Conservation (phyloP, 768 basidiomycete species). For the Dentipellis fragilis region DNA sequence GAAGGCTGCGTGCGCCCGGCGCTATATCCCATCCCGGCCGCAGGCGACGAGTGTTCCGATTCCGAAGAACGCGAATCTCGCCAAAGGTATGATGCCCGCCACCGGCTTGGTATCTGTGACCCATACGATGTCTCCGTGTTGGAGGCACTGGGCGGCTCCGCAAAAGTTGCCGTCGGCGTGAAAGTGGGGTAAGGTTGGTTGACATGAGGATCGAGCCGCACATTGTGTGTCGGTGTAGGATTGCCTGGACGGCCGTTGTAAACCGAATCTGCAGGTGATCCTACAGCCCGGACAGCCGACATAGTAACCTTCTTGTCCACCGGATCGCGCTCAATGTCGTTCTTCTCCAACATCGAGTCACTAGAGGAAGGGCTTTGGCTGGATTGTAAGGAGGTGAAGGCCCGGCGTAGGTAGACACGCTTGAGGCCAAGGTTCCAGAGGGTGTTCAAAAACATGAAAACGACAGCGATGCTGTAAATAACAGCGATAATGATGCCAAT, state of each 20-base stretch:
- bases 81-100: slow-evolving; percentile 5
- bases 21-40: too few species aligned
- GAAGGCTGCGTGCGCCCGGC: too few species aligned
- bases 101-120: slow-evolving; percentile 6
- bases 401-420: slow-evolving; percentile 20
- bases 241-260: slow-evolving; percentile 31
- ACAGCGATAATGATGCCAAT: slow-evolving; percentile 70
- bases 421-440: slow-evolving; percentile 33
- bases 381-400: slow-evolving; percentile 9
- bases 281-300: not conserved
- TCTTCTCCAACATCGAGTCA: not conserved
- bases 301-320: slow-evolving; percentile 18
- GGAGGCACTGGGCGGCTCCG: slow-evolving; percentile 11
- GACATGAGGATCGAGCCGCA: slow-evolving; percentile 30
- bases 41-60: too few species aligned
- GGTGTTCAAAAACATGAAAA: slow-evolving; percentile 62
- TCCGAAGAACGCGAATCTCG: not conserved
- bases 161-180: slow-evolving; percentile 20
- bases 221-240: slow-evolving; percentile 41
- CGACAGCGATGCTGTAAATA: slow-evolving; percentile 58
- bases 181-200: slow-evolving; percentile 34
- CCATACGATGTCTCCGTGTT: slow-evolving; percentile 12
- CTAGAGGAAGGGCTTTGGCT: slow-evolving; percentile 11
- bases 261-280: not conserved
- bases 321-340: slow-evolving; percentile 10